These are phyloP conservation scores for Cryptosporidium tyzzeri DNA, from an alignment of 169 alveolate species.

Conservation along the genomic window DNA sequence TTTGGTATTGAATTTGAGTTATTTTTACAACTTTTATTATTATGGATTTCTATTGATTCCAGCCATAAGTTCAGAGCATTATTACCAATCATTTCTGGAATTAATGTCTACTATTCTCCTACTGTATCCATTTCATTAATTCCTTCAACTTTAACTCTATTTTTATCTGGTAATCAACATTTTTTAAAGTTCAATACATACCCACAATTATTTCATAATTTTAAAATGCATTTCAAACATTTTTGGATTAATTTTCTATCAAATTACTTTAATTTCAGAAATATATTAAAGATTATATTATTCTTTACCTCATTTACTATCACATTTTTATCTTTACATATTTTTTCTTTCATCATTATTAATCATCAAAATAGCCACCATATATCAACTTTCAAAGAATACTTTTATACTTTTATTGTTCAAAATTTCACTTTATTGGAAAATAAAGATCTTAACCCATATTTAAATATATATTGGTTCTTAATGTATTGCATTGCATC, in stretches of 20 bases:
- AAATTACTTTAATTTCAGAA: background rate
- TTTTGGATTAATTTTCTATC: background rate
- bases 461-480: conserved; percentile 48
- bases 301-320: conserved; percentile 5
- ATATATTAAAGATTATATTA: background rate
- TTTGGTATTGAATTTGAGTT: conserved; percentile 22
- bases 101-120: conserved; percentile 22
- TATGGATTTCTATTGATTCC: conserved; percentile 18
- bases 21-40: conserved; percentile 2
- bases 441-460: conserved; percentile 47
- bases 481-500: conserved; percentile 20
- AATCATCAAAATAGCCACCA: background rate
- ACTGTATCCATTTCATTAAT: conserved; percentile 1
- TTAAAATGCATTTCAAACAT: background rate
- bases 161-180: background rate
- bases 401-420: background rate
- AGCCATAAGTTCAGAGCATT: background rate
- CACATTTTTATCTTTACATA: conserved; percentile 12
- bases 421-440: conserved; percentile 15
- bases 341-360: conserved; percentile 20
- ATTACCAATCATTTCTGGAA: conserved; percentile 14
- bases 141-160: conserved; percentile 1
- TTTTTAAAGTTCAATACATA: background rate
- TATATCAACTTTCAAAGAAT: background rate
- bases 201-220: background rate